phyloP scores from a whole-genome alignment of 1,139 yeast species.

The Protomyces macrosporus region DNA sequence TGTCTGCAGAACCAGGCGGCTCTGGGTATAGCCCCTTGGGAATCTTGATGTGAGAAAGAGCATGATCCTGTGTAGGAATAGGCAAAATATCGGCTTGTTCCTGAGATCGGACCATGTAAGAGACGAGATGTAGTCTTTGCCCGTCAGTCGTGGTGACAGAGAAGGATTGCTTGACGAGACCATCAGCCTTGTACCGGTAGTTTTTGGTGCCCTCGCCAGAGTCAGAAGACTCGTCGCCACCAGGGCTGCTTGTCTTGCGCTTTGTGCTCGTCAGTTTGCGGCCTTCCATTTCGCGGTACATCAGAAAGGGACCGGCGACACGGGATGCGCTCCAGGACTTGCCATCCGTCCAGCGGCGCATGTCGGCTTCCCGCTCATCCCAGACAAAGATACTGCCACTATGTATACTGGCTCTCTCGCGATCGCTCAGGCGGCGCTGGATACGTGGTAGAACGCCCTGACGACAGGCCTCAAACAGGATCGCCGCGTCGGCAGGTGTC shows the following conservation, averaged over 20 bases:
- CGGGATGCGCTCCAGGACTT: slow-evolving; percentile 64
- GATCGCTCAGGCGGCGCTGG: slow-evolving; percentile 54
- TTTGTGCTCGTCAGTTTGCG: slow-evolving; percentile 24
- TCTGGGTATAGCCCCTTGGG: slow-evolving; percentile 45
- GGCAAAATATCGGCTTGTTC: slow-evolving; percentile 35
- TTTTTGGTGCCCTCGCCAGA: slow-evolving; percentile 35
- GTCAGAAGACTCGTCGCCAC: slow-evolving; percentile 28
- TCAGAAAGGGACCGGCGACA: slow-evolving; percentile 59
- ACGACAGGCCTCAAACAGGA: slow-evolving; percentile 60
- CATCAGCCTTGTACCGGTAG: slow-evolving; percentile 45
- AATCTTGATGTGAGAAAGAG: slow-evolving; percentile 39
- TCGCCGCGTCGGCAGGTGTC: slow-evolving; percentile 57
- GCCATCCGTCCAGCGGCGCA: slow-evolving; percentile 76
- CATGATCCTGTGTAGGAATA: slow-evolving; percentile 45
- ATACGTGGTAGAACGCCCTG: slow-evolving; percentile 54
- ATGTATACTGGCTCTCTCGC: slow-evolving; percentile 50
- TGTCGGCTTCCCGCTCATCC: slow-evolving; percentile 66
- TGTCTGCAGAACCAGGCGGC: slow-evolving; percentile 33
- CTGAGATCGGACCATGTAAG: slow-evolving; percentile 45
- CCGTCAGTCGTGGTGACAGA: slow-evolving; percentile 51
- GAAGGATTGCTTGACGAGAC: slow-evolving; percentile 58
- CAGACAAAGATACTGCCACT: slow-evolving; percentile 64
- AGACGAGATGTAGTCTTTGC: slow-evolving; percentile 53
- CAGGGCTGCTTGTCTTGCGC: slow-evolving; percentile 17
- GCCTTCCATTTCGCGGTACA: slow-evolving; percentile 58